phyloP scores from a whole-genome alignment of 2,329 filamentous ascomycete species.

The Alternaria triticina region DNA sequence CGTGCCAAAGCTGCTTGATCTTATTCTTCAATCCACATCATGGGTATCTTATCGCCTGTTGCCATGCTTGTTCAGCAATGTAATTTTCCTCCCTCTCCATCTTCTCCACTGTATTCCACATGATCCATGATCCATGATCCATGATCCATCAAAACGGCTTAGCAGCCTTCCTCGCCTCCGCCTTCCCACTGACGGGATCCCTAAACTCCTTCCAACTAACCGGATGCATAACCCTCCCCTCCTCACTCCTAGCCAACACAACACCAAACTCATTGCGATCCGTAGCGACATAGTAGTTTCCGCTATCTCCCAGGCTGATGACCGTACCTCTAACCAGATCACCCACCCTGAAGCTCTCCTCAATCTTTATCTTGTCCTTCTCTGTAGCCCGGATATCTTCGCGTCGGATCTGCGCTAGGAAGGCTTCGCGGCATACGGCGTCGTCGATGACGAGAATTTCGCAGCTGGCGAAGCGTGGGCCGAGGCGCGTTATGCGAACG shows the following conservation, averaged over 20 bases:
- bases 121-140: no score
- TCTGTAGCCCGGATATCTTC: conserved; percentile 96
- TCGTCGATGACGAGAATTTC: conserved; percentile 79
- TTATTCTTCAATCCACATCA: neutral
- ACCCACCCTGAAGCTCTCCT: conserved; percentile 89
- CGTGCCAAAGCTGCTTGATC: neutral
- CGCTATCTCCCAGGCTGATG: conserved; percentile 90
- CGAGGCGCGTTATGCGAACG: conserved; percentile 83
- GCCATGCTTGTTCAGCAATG: neutral
- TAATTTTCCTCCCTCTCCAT: neutral
- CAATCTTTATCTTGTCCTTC: conserved; percentile 91
- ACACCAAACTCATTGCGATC: conserved; percentile 91
- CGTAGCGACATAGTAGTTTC: conserved; percentile 93
- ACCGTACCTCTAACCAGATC: conserved; percentile 89
- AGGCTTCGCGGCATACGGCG: conserved; percentile 75
- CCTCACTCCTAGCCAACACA: conserved; percentile 88
- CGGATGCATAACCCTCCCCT: conserved; percentile 88
- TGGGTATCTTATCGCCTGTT: neutral
- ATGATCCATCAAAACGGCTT: conserved; percentile 68
- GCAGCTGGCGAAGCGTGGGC: conserved; percentile 82
- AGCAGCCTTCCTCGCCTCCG: conserved; percentile 88
- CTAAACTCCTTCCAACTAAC: conserved; percentile 95
- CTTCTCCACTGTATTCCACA: neutral
- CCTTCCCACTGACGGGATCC: conserved; percentile 77
- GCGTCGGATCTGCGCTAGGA: conserved; percentile 82